These are phyloP conservation scores for Stemphylium lycopersici DNA, from an alignment of 2,329 filamentous ascomycete genomes.

Conservation along the genomic window DNA sequence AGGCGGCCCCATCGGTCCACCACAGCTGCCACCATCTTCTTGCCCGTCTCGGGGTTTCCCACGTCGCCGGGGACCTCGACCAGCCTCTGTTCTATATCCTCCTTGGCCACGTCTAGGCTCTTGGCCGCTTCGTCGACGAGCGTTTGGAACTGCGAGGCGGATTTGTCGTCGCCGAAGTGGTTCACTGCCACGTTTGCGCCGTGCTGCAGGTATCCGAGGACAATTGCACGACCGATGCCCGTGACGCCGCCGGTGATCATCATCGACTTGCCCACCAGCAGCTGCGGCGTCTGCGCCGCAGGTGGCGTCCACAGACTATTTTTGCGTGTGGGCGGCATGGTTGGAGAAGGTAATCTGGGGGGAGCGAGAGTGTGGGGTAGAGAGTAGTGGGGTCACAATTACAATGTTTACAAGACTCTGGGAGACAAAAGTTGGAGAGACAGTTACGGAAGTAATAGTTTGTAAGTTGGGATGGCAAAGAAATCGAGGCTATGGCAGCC, in stretches of 20 bases:
- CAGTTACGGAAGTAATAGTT: not conserved
- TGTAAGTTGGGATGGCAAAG: not conserved
- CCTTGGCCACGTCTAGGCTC: constrained; percentile 19
- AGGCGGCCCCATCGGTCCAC: constrained; percentile 64
- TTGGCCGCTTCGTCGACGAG: constrained; percentile 52
- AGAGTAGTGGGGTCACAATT: not conserved
- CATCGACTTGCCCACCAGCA: constrained; percentile 77
- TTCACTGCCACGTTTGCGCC: constrained; percentile 82
- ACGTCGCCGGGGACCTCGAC: constrained; percentile 79
- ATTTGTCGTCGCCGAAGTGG: constrained; percentile 68
- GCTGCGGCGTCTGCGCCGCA: constrained; percentile 36
- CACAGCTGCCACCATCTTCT: constrained; percentile 68
- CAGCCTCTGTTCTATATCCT: constrained; percentile 53
- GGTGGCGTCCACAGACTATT: constrained; percentile 18
- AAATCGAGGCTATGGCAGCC: not conserved
- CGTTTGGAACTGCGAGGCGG: constrained; percentile 53
- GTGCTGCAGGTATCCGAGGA: constrained; percentile 76
- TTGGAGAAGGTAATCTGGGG: constrained; percentile 4
- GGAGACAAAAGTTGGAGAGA: not conserved
- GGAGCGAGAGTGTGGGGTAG: constrained; percentile 7
- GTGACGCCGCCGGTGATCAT: constrained; percentile 87
- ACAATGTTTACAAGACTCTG: not conserved
- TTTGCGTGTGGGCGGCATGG: constrained; percentile 16
- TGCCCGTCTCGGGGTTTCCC: constrained; percentile 73
- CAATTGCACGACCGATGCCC: constrained; percentile 85